Evolutionary conservation across 2,329 filamentous ascomycete species (phyloP).

Genomic region (Penicillium sp.): DNA sequence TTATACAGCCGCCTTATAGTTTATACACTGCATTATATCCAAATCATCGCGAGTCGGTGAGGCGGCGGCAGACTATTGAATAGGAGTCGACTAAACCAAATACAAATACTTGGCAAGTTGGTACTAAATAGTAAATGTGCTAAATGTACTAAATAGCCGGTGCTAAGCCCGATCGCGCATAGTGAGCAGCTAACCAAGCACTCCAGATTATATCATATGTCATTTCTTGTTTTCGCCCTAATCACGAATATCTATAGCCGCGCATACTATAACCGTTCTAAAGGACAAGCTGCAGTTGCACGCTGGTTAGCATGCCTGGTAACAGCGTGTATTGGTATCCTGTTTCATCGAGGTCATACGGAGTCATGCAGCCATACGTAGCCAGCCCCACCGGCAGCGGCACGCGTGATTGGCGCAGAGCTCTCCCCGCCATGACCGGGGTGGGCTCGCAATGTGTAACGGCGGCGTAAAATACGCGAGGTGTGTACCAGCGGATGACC

Average conservation of each 20-base stretch:
- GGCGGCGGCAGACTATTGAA: too few species aligned
- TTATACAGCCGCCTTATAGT: neutral
- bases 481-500: too few species aligned
- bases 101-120: too few species aligned
- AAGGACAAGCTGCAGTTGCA: too few species aligned
- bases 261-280: neutral
- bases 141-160: too few species aligned
- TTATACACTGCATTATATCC: neutral
- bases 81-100: too few species aligned
- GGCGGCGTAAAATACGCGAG: neutral
- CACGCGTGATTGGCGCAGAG: neutral
- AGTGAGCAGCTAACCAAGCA: neutral
- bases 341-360: too few species aligned
- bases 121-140: too few species aligned
- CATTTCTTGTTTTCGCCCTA: too few species aligned
- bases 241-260: neutral
- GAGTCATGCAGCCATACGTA: neutral
- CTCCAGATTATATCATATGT: neutral
- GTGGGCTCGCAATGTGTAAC: neutral
- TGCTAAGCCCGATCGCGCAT: neutral
- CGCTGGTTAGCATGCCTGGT: too few species aligned
- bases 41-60: neutral
- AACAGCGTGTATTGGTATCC: too few species aligned
- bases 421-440: conserved; percentile 11
- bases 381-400: neutral